These are phyloP conservation scores for Spizellomyces punctatus DNA, from an alignment of 192 early-diverging fungal genomes.

Conservation along the genomic window DNA sequence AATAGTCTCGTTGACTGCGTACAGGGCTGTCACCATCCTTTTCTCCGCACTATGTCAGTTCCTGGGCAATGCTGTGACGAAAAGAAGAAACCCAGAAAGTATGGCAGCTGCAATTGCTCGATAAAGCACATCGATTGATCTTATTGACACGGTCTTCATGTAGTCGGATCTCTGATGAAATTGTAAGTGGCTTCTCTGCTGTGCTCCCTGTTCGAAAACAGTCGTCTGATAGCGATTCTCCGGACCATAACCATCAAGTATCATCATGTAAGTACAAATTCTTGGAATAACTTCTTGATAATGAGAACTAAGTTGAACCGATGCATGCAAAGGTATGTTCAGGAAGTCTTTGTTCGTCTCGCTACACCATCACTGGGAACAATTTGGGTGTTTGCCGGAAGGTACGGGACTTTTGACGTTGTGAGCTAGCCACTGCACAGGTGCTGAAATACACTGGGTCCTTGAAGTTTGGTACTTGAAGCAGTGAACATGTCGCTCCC, in stretches of 20 bases:
- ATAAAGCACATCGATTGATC: too few relatives aligned
- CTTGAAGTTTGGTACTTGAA: not conserved
- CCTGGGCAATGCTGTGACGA: not conserved
- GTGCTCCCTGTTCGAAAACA: too few relatives aligned
- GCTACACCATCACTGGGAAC: conserved; percentile 5
- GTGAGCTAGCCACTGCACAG: not conserved
- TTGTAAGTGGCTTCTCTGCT: too few relatives aligned
- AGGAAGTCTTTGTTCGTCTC: not conserved
- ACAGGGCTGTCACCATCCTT: not conserved
- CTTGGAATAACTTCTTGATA: too few relatives aligned
- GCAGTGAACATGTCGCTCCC: not conserved
- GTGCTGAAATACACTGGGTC: not conserved
- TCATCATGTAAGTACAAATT: too few relatives aligned
- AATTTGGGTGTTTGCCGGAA: not conserved
- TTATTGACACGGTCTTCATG: too few relatives aligned
- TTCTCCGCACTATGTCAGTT: not conserved
- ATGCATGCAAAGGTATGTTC: not conserved
- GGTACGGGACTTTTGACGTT: not conserved
- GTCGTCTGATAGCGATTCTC: too few relatives aligned
- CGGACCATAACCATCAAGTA: too few relatives aligned
- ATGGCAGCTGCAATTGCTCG: not conserved
- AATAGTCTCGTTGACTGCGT: not conserved
- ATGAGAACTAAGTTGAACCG: too few relatives aligned
- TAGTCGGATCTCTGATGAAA: too few relatives aligned
- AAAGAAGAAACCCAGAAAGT: not conserved